A percentile compares a stretch with the other conserved stretches of the same genome.
These are phyloP conservation scores for Pichia nakasei DNA, from an alignment of 805 yeast species.

Conservation along the genomic window DNA sequence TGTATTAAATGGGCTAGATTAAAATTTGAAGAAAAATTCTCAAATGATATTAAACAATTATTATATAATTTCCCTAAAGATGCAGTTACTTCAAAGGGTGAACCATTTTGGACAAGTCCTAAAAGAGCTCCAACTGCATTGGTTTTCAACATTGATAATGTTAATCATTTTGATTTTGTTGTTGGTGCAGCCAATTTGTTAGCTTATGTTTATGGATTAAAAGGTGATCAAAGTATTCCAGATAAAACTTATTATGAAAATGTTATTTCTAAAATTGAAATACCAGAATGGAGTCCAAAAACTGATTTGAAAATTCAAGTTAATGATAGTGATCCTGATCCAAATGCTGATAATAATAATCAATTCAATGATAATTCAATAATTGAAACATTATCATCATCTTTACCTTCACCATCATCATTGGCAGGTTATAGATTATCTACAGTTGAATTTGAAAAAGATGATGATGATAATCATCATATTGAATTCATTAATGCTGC, in stretches of 20 bases:
- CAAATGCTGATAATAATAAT: constrained; percentile 36
- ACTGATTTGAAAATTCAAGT: constrained; percentile 74
- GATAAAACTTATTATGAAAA: constrained; percentile 40
- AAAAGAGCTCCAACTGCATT: constrained; percentile 93
- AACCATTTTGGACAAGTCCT: constrained; percentile 96
- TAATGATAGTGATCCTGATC: constrained; percentile 82
- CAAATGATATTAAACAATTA: constrained; percentile 81
- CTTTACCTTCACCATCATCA: constrained; percentile 81
- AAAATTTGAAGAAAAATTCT: constrained; percentile 79
- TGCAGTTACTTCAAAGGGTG: constrained; percentile 83
- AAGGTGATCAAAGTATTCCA: constrained; percentile 55
- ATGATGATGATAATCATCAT: constrained; percentile 94
- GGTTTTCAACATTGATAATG: constrained; percentile 62
- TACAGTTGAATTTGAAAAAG: constrained; percentile 96
- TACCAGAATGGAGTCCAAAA: constrained; percentile 67
- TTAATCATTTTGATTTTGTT: constrained; percentile 74
- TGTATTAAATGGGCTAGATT: constrained; percentile 92
- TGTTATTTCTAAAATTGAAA: constrained; percentile 40
- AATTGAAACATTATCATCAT: constrained; percentile 57
- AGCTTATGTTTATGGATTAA: constrained; percentile 84
- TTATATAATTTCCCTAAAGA: constrained; percentile 92
- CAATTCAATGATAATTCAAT: constrained; percentile 55
- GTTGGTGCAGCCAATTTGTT: constrained; percentile 86
- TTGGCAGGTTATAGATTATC: constrained; percentile 79
- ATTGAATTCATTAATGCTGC: constrained; percentile 94